Conservation (phyloP, 495 filamentous ascomycete genomes). For the Aspergillus nanangensis region DNA sequence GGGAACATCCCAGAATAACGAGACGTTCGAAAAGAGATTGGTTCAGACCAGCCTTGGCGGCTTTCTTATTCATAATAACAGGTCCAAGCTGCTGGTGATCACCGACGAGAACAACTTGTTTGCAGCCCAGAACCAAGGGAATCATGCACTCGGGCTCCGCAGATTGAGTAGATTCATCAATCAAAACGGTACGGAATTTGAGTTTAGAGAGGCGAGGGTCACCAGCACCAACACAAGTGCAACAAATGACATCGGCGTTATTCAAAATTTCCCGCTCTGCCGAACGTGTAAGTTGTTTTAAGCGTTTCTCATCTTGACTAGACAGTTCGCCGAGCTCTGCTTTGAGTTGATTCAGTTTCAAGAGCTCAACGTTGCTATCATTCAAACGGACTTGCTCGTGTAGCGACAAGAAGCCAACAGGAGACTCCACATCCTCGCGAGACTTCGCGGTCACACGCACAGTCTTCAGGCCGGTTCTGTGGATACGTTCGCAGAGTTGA, state of each 20-base stretch:
- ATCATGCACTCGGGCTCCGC: conserved; percentile 99
- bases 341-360: conserved; percentile 90
- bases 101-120: conserved; percentile 95
- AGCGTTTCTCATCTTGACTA: conserved; percentile 96
- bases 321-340: conserved; percentile 86
- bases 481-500: conserved; percentile 96
- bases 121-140: conserved; percentile 93
- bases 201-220: conserved; percentile 93
- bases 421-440: conserved; percentile 95
- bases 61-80: conserved; percentile 99
- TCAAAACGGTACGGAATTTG: conserved; percentile 96
- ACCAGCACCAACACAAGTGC: conserved; percentile 96
- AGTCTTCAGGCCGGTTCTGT: conserved; percentile 89
- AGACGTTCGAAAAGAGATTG: conserved; percentile 97
- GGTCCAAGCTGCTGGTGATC: conserved; percentile 98
- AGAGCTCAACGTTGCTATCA: conserved; percentile 88
- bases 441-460: conserved; percentile 99
- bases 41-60: conserved; percentile 93
- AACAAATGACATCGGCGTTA: conserved; percentile 98
- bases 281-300: conserved; percentile 87
- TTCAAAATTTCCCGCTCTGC: conserved; percentile 94
- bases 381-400: conserved; percentile 98
- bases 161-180: conserved; percentile 98
- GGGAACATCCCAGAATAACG: conserved; percentile 86
- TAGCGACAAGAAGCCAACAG: conserved; percentile 88